phyloP scores from a whole-genome alignment of 768 basidiomycete species.

The Macrocybe gigantea region DNA sequence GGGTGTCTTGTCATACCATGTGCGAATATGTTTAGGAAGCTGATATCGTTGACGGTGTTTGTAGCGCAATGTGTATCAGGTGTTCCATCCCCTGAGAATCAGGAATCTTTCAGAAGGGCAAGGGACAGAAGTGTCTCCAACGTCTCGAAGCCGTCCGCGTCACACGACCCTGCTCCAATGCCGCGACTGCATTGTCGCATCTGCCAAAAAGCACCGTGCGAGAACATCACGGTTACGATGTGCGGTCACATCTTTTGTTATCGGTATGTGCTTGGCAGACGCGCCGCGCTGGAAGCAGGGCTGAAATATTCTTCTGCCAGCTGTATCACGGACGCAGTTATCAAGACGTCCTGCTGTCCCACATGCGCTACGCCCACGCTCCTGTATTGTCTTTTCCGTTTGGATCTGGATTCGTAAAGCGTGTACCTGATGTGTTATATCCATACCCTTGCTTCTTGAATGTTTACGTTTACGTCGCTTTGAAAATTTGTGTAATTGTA shows the following conservation, averaged over 20 bases:
- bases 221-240: constrained; percentile 51
- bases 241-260: constrained; percentile 64
- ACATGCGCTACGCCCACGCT: constrained; percentile 45
- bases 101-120: no score
- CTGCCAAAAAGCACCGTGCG: constrained; percentile 42
- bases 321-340: constrained; percentile 47
- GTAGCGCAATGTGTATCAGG: no score
- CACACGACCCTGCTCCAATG: background rate
- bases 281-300: background rate
- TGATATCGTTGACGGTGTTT: no score
- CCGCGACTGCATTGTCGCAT: constrained; percentile 41
- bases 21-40: no score
- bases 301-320: constrained; percentile 20
- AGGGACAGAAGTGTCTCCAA: no score
- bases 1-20: no score
- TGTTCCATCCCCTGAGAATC: no score
- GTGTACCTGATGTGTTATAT: background rate
- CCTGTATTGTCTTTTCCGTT: constrained; percentile 48
- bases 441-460: background rate
- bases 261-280: constrained; percentile 25
- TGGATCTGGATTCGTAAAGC: constrained; percentile 28
- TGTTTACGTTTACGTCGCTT: no score
- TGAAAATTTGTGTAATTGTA: no score
- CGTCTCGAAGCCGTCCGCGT: no score
- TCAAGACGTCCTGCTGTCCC: constrained; percentile 42